Conservation (phyloP, 192 early-diverging fungal species). For the Spizellomyces sp. region DNA sequence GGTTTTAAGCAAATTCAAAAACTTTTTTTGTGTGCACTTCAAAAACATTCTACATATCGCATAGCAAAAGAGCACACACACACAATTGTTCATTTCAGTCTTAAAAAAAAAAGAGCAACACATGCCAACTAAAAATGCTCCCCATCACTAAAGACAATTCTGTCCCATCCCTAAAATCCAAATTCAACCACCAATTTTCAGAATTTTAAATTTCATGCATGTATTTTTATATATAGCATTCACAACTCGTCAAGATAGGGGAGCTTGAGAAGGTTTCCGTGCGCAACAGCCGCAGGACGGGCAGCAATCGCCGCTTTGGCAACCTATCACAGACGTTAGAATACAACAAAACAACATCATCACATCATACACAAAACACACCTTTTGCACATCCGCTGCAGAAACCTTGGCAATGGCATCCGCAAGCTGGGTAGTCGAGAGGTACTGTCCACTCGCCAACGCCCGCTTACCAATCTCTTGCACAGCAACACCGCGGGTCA, state of each 20-base stretch:
- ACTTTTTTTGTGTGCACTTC: too few species aligned
- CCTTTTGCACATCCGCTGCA: conserved; percentile 63
- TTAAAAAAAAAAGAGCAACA: too few species aligned
- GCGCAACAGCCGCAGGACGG: conserved; percentile 77
- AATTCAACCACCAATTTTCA: too few species aligned
- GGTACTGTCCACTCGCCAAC: conserved; percentile 20
- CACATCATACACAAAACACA: conserved; percentile 30
- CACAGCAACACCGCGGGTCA: conserved; percentile 31
- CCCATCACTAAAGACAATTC: too few species aligned
- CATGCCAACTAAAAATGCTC: too few species aligned
- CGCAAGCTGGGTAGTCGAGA: conserved; percentile 59
- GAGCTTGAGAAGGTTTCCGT: conserved; percentile 71
- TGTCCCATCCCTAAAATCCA: too few species aligned
- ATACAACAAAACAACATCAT: background rate
- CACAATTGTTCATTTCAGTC: too few species aligned
- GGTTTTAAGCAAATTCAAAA: too few species aligned
- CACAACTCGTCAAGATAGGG: conserved; percentile 76
- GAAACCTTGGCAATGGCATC: conserved; percentile 65
- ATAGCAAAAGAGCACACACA: too few species aligned
- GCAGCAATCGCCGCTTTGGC: conserved; percentile 64
- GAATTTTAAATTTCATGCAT: too few species aligned
- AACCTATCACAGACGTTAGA: conserved; percentile 34
- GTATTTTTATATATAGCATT: background rate
- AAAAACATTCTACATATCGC: too few species aligned
- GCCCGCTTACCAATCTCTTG: conserved; percentile 40